A percentile compares a stretch with the other conserved stretches of the same genome.
Evolutionary conservation across 2,329 filamentous ascomycete genomes (phyloP).

Genomic region (Colletotrichum sp.): DNA sequence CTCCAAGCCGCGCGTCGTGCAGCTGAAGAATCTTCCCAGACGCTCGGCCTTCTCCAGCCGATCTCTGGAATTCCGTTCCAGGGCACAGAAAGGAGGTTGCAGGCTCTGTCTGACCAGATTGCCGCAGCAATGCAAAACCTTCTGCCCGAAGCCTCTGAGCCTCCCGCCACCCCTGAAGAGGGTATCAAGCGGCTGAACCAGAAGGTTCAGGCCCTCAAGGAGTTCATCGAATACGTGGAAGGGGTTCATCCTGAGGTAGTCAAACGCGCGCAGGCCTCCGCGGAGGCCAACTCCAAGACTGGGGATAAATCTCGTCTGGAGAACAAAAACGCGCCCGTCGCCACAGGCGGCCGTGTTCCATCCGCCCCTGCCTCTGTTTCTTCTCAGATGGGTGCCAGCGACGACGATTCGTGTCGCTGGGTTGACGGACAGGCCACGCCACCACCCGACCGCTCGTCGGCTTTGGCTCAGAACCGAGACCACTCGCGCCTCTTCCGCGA

Average conservation of each 20-base stretch:
- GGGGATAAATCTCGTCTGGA: not conserved
- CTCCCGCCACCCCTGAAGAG: not conserved
- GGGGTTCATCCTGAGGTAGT: slow-evolving; percentile 15
- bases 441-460: slow-evolving; percentile 7
- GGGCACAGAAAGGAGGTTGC: slow-evolving; percentile 11
- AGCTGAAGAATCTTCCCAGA: not conserved
- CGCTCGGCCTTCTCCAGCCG: slow-evolving; percentile 4
- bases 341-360: not conserved
- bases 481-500: slow-evolving; percentile 15
- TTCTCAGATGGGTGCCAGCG: not conserved
- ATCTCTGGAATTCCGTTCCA: slow-evolving; percentile 9
- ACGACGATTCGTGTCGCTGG: slow-evolving; percentile 18
- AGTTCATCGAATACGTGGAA: slow-evolving; percentile 18
- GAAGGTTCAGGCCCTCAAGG: slow-evolving; percentile 12
- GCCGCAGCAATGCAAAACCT: not conserved
- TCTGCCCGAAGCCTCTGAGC: not conserved
- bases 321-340: not conserved
- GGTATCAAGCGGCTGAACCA: not conserved
- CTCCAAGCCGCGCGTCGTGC: not conserved
- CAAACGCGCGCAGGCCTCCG: not conserved
- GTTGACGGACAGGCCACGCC: slow-evolving; percentile 13
- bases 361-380: slow-evolving; percentile 13
- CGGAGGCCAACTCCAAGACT: not conserved
- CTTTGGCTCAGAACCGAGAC: slow-evolving; percentile 15
- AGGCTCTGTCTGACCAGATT: slow-evolving; percentile 10